Evolutionary conservation across 2,329 filamentous ascomycete species (phyloP).

Genomic region (Stemphylium beticola): DNA sequence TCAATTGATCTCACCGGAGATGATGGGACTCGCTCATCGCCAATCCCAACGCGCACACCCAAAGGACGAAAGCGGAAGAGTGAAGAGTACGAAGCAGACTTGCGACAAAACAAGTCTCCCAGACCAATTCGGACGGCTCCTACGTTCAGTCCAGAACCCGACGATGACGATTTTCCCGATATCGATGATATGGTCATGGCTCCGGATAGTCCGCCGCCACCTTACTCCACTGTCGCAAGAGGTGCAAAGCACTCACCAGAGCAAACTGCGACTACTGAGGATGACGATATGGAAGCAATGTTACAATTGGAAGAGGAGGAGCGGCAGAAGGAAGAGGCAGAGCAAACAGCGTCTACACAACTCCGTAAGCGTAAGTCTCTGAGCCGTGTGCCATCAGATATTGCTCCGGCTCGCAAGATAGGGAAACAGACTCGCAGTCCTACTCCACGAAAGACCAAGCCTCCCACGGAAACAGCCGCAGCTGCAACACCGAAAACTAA

Average conservation of each 20-base stretch:
- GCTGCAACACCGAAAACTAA: neutral
- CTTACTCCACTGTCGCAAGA: slow-evolving; percentile 53
- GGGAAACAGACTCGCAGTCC: slow-evolving; percentile 32
- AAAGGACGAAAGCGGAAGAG: slow-evolving; percentile 55
- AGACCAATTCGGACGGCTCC: slow-evolving; percentile 19
- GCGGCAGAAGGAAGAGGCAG: slow-evolving; percentile 12
- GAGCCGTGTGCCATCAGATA: slow-evolving; percentile 38
- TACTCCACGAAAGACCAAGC: slow-evolving; percentile 21
- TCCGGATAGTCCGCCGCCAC: slow-evolving; percentile 43
- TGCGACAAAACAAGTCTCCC: slow-evolving; percentile 23
- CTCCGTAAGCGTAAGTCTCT: slow-evolving; percentile 41
- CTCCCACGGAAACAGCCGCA: neutral
- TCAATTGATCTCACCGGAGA: slow-evolving; percentile 48
- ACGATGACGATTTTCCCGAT: slow-evolving; percentile 42
- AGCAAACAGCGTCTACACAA: slow-evolving; percentile 10
- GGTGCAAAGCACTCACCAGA: slow-evolving; percentile 2
- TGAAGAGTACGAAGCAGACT: slow-evolving; percentile 49
- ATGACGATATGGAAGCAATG: slow-evolving; percentile 20
- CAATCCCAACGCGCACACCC: slow-evolving; percentile 19
- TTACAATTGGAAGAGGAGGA: slow-evolving; percentile 24
- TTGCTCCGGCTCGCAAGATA: slow-evolving; percentile 36
- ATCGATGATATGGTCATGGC: slow-evolving; percentile 47
- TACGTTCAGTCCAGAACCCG: slow-evolving; percentile 20
- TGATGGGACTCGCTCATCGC: slow-evolving; percentile 24
- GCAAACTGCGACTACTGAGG: neutral